These are phyloP conservation scores for Camelina hispida DNA, from an alignment of 345 rosid species.

Conservation along the genomic window DNA sequence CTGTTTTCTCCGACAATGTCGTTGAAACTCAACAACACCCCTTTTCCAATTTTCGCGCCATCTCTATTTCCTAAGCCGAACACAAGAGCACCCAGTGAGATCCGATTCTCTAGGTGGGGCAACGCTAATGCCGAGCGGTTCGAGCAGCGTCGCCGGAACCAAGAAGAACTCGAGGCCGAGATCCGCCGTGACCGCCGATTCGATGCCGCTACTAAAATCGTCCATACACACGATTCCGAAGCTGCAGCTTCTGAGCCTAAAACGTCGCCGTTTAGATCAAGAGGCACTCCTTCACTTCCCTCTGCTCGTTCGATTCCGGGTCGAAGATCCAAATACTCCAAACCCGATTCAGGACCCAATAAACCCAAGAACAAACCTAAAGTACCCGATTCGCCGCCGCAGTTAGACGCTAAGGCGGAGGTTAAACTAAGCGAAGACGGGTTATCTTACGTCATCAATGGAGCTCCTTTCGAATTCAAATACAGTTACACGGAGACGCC, in stretches of 20 bases:
- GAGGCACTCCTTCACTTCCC: conserved; percentile 78
- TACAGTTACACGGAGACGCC: conserved; percentile 97
- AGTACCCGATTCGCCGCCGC: conserved; percentile 40
- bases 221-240: conserved; percentile 39
- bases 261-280: conserved; percentile 57
- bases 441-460: conserved; percentile 70
- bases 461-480: conserved; percentile 93
- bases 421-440: conserved; percentile 69
- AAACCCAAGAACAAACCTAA: conserved; percentile 50
- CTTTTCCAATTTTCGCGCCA: conserved; percentile 71
- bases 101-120: conserved; percentile 80
- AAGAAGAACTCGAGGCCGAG: conserved; percentile 72
- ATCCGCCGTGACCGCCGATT: conserved; percentile 73
- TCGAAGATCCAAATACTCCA: conserved; percentile 77
- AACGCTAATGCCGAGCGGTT: conserved; percentile 73
- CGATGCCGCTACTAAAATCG: conserved; percentile 58
- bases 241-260: conserved; percentile 40
- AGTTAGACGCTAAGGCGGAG: conserved; percentile 48
- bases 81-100: conserved; percentile 52
- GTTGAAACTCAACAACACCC: conserved; percentile 62
- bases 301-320: conserved; percentile 81
- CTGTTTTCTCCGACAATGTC: conserved; percentile 52
- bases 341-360: conserved; percentile 45
- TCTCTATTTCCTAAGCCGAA: conserved; percentile 32
- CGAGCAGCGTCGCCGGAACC: conserved; percentile 64